These are phyloP conservation scores for Alliaria petiolata DNA, from an alignment of 345 rosid species.

Conservation along the genomic window DNA sequence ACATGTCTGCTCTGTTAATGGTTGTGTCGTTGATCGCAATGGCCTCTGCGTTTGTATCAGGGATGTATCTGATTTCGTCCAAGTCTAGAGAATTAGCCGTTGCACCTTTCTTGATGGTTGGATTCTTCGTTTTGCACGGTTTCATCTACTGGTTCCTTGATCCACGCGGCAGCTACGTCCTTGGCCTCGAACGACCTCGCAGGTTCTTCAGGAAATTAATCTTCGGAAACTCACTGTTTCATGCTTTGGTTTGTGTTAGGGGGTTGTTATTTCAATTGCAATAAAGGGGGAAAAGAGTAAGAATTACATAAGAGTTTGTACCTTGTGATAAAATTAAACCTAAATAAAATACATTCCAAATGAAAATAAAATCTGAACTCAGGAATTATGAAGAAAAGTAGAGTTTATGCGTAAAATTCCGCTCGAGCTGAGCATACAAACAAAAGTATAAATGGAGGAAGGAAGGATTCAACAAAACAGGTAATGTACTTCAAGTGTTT, in stretches of 20 bases:
- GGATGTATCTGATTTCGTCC: constrained; percentile 17
- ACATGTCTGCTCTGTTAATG: constrained; percentile 21
- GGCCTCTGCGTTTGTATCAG: constrained; percentile 21
- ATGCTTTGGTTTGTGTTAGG: not conserved
- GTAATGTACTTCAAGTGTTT: not conserved
- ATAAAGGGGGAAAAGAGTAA: not conserved
- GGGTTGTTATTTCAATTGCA: not conserved
- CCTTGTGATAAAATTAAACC: constrained; percentile 2
- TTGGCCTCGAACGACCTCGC: constrained; percentile 7
- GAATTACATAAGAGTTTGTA: not conserved
- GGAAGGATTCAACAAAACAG: constrained; percentile 12
- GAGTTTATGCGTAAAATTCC: not conserved
- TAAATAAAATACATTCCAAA: constrained; percentile 6
- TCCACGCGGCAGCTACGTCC: constrained; percentile 6
- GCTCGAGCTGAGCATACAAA: constrained; percentile 19
- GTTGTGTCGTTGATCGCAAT: constrained; percentile 20
- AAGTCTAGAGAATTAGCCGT: not conserved
- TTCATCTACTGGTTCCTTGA: constrained; percentile 28
- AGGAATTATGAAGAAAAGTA: not conserved
- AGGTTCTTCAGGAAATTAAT: not conserved
- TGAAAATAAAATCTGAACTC: not conserved
- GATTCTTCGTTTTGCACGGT: not conserved
- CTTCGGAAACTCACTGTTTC: not conserved
- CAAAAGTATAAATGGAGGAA: not conserved
- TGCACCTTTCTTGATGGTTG: constrained; percentile 11